These are phyloP conservation scores for Talaromyces atroroseus DNA, from an alignment of 2,329 filamentous ascomycete species.

Conservation along the genomic window DNA sequence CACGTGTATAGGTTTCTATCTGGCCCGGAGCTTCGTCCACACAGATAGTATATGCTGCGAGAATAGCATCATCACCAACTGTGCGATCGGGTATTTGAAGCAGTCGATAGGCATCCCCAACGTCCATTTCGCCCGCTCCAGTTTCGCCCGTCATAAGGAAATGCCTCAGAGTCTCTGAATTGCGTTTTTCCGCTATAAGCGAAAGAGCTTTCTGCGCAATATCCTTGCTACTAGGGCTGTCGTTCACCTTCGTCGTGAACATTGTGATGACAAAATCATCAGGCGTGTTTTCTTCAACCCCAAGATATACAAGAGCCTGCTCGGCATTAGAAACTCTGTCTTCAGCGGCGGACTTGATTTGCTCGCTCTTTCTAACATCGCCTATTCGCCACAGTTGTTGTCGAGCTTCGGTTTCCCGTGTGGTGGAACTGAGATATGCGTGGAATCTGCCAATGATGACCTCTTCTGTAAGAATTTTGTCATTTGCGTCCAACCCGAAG, in stretches of 20 bases:
- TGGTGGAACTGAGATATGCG: constrained; percentile 52
- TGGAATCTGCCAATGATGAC: constrained; percentile 59
- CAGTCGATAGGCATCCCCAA: constrained; percentile 48
- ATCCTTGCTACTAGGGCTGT: constrained; percentile 46
- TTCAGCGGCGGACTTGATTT: constrained; percentile 54
- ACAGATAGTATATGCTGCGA: constrained; percentile 45
- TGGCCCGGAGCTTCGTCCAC: constrained; percentile 44
- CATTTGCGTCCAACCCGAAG: constrained; percentile 50
- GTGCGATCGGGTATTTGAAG: constrained; percentile 50
- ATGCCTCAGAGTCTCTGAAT: constrained; percentile 49
- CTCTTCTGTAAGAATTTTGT: constrained; percentile 49
- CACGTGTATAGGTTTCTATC: constrained; percentile 41
- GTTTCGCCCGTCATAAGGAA: constrained; percentile 51
- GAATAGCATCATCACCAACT: constrained; percentile 46
- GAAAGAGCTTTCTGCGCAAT: constrained; percentile 52
- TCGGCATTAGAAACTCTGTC: constrained; percentile 57
- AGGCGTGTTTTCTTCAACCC: constrained; percentile 43
- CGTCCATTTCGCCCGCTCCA: constrained; percentile 49
- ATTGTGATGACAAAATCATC: constrained; percentile 57
- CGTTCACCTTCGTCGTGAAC: constrained; percentile 53
- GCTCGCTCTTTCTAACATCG: constrained; percentile 51
- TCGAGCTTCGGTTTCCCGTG: constrained; percentile 52
- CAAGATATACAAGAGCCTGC: constrained; percentile 59
- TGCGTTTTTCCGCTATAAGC: constrained; percentile 54
- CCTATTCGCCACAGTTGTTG: constrained; percentile 57